A percentile compares a stretch with the other conserved stretches of the same genome.
These are phyloP conservation scores for Cyclospora cayetanensis DNA, from an alignment of 169 alveolate species.

Conservation along the genomic window DNA sequence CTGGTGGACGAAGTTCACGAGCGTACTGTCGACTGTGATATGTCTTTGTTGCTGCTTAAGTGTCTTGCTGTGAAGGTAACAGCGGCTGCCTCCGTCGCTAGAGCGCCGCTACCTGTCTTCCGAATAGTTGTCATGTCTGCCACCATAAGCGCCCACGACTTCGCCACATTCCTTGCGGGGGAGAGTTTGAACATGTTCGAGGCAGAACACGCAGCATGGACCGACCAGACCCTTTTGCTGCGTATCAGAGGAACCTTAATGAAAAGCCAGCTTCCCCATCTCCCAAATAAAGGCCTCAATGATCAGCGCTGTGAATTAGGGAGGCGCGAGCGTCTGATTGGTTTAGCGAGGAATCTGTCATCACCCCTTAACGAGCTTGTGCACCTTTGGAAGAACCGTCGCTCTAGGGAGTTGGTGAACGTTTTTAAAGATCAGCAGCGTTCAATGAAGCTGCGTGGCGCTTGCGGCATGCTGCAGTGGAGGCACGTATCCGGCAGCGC, in stretches of 20 bases:
- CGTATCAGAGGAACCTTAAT: neutral
- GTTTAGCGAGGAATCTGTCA: slow-evolving; percentile 23
- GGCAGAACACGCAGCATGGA: slow-evolving; percentile 19
- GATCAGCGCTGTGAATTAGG: neutral
- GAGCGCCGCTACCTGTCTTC: slow-evolving; percentile 8
- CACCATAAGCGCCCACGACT: slow-evolving; percentile 15
- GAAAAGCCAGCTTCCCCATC: too few species aligned
- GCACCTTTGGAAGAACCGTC: slow-evolving; percentile 24
- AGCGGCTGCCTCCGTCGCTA: slow-evolving; percentile 4
- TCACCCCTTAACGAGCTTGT: slow-evolving; percentile 2
- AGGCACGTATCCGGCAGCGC: slow-evolving; percentile 18
- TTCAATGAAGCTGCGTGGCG: neutral
- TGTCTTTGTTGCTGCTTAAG: slow-evolving; percentile 27
- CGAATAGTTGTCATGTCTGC: slow-evolving; percentile 41
- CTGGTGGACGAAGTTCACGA: slow-evolving; percentile 44
- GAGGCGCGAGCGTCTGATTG: slow-evolving; percentile 17
- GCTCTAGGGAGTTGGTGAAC: neutral
- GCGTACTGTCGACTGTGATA: slow-evolving; percentile 20
- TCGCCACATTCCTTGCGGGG: slow-evolving; percentile 23
- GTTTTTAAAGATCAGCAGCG: neutral
- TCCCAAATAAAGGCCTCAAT: neutral
- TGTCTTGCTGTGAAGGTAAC: slow-evolving; percentile 8
- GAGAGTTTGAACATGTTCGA: slow-evolving; percentile 12
- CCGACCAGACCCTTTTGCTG: neutral
- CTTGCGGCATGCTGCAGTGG: neutral